Percentiles rank a stretch among this genome's conserved stretches.
Conservation (phyloP, 108 stramenopile genomes). For the Pseudonitzschia delicatissima region DNA sequence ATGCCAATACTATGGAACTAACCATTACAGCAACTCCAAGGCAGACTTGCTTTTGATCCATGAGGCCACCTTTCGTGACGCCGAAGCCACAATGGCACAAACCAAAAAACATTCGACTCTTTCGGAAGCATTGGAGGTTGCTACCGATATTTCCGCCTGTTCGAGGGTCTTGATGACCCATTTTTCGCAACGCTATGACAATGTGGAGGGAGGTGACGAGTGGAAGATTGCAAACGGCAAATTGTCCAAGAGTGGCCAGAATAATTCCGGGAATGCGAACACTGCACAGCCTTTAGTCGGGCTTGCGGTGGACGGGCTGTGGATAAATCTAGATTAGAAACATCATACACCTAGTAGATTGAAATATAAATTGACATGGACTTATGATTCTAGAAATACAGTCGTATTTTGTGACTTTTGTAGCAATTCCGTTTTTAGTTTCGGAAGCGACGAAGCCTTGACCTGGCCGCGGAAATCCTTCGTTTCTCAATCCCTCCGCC, state of each 20-base stretch:
- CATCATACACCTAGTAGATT: too few species aligned
- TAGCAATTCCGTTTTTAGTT: not conserved
- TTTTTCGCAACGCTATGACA: conserved; percentile 86
- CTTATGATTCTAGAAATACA: too few species aligned
- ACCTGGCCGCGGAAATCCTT: conserved; percentile 16
- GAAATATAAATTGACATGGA: too few species aligned
- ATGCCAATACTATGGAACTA: not conserved
- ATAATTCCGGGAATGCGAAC: not conserved
- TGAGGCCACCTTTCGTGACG: conserved; percentile 97
- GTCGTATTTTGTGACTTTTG: too few species aligned
- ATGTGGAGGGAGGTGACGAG: not conserved
- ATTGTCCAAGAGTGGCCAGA: not conserved
- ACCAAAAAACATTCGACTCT: conserved; percentile 91
- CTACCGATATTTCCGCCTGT: conserved; percentile 65
- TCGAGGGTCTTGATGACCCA: conserved; percentile 84
- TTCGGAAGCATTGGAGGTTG: conserved; percentile 84
- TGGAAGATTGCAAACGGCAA: not conserved
- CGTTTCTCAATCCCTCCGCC: not conserved
- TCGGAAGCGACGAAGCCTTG: conserved; percentile 15
- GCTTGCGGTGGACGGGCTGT: conserved; percentile 28
- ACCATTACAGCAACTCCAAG: not conserved
- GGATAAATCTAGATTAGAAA: conserved; percentile 1
- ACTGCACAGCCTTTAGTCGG: conserved; percentile 15
- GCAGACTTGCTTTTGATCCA: conserved; percentile 57
- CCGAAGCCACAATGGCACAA: conserved; percentile 76